Percentiles rank a stretch among this genome's conserved stretches.
Conservation (phyloP, 2,329 filamentous ascomycete species). For the Stemphylium lycopersici region DNA sequence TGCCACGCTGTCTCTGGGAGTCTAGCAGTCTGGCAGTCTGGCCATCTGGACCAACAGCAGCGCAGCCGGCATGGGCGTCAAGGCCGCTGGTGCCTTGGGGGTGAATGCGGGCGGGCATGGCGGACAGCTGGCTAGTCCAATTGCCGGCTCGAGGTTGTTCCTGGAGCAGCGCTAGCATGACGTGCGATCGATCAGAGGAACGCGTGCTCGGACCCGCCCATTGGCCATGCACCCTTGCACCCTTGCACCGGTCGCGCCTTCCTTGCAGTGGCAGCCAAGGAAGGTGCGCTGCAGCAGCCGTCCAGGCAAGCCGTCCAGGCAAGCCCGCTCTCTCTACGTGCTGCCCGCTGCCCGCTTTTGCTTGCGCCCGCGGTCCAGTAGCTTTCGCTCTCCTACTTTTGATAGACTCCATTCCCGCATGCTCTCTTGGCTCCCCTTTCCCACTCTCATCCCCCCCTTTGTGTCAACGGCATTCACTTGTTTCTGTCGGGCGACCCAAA, state of each 20-base stretch:
- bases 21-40: slow-evolving; percentile 1
- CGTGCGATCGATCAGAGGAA: slow-evolving; percentile 26
- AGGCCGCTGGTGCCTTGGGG: slow-evolving; percentile 17
- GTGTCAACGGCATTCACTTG: slow-evolving; percentile 1
- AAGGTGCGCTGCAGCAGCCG: slow-evolving; percentile 14
- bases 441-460: neutral
- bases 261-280: slow-evolving; percentile 32
- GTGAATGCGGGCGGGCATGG: slow-evolving; percentile 7
- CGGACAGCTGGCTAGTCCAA: slow-evolving; percentile 32
- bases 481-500: neutral
- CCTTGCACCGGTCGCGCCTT: slow-evolving; percentile 34
- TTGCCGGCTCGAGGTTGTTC: slow-evolving; percentile 25
- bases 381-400: neutral
- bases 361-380: slow-evolving; percentile 1
- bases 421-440: neutral
- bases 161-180: slow-evolving; percentile 22
- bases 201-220: slow-evolving; percentile 22
- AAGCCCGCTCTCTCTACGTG: neutral
- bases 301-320: slow-evolving; percentile 5
- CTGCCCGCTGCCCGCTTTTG: slow-evolving; percentile 11
- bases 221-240: slow-evolving; percentile 26
- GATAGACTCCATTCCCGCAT: neutral
- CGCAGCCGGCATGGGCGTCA: slow-evolving; percentile 22
- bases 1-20: neutral
- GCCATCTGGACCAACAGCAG: too few species aligned